Evolutionary conservation across 495 filamentous ascomycete species (phyloP).

Genomic region (Penicillium lagena): DNA sequence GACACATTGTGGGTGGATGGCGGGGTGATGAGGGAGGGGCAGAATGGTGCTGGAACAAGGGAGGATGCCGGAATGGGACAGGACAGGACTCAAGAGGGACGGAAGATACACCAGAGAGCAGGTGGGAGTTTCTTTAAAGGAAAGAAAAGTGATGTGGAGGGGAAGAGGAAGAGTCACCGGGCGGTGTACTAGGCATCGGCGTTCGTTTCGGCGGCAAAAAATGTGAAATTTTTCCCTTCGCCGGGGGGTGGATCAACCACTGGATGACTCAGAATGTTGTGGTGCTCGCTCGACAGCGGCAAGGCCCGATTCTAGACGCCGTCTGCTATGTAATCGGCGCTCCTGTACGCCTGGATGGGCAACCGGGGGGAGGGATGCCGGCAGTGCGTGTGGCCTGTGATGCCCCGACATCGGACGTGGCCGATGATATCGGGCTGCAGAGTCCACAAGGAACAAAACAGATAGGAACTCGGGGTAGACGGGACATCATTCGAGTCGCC

Average conservation of each 20-base stretch:
- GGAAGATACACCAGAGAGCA: too few species aligned
- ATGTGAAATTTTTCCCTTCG: constrained; percentile 17
- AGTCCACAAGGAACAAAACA: neutral
- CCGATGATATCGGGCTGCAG: neutral
- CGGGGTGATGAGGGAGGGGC: constrained; percentile 19
- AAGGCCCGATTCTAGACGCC: too few species aligned
- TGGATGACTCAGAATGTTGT: too few species aligned
- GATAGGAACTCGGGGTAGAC: neutral
- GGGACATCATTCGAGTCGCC: neutral
- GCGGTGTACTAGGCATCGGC: constrained; percentile 20
- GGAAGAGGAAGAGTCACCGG: constrained; percentile 23
- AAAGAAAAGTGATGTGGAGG: neutral
- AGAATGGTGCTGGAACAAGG: neutral
- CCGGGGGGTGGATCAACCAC: constrained; percentile 6
- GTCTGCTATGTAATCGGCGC: too few species aligned
- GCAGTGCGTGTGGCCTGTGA: neutral
- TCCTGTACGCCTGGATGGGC: too few species aligned
- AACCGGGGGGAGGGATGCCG: too few species aligned
- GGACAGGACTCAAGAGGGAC: too few species aligned
- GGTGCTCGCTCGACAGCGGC: too few species aligned
- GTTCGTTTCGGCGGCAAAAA: constrained; percentile 15
- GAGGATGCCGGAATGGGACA: too few species aligned
- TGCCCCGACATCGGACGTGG: constrained; percentile 6
- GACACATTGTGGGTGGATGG: constrained; percentile 36
- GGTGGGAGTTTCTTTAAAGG: neutral